Base-by-base conservation (phyloP, 2,329 filamentous ascomycete genomes). In the Aureobasidium namibiae region DNA sequence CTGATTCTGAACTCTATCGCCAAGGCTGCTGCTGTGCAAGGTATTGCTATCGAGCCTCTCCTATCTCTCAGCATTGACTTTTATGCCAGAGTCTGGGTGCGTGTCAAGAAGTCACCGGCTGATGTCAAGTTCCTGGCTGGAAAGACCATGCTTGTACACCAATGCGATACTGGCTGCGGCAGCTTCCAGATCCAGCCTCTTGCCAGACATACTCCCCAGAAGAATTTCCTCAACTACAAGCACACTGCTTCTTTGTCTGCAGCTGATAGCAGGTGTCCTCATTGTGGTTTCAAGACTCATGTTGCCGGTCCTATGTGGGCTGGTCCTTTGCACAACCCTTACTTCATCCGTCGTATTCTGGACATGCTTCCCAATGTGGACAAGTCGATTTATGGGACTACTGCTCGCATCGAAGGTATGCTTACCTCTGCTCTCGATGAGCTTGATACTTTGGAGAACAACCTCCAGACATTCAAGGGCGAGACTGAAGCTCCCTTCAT, bases 51-150 rank as follows among this genome's bases (percentile, higher is more conserved):
- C 61, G 92, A 97, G 72, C 94, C 94, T 0, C 80, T 96, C 4
- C 81, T 99, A 11, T 96, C 90, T 6, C 81, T 99, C 1, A 96
- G 90, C 2, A 96, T 97, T 63, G 94, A 99, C 73, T 99, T 95
- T 72, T 99, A 99, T 70, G 85, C 87, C 21, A 85, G 95, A 46
- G 80, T 96, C 2, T 99, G 97, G 69, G 86, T 99, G 46, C 84
- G 87, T 21, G 82, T 99, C 36, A 81, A 83, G 61, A 89, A 85
- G 65, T 90, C 89, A 4, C 89, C 91, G 0, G 86, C 86, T 3
- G 86, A 90, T 58, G 92, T 96, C 69, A 99, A 97, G 72, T 92
- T 95, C 63, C 79, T 91, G 21, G 89, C 90, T 2, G 88, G 90
- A 36, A 96, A 92, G 72, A 94, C 89, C 0, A 96, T 99, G 92